Conservation (phyloP, 495 filamentous ascomycete species). For the Massariosphaeria phaeospora region DNA sequence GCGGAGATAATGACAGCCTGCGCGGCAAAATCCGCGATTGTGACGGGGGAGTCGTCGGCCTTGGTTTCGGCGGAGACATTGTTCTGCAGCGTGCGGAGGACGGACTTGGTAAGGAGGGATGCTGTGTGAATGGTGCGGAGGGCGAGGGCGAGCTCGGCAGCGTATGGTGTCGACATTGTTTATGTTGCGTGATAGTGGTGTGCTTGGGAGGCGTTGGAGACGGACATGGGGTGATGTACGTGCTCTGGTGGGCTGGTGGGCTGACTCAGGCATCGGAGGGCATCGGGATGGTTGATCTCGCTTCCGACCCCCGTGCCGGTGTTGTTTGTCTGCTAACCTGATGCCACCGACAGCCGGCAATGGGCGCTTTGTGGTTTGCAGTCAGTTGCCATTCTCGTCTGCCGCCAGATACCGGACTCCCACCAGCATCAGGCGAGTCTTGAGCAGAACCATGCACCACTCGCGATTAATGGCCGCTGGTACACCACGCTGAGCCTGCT, state of each 20-base stretch:
- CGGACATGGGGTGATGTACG: not conserved
- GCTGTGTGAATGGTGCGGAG: slow-evolving; percentile 27
- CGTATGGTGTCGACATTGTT: slow-evolving; percentile 13
- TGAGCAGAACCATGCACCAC: slow-evolving; percentile 1
- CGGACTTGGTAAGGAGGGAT: slow-evolving; percentile 25
- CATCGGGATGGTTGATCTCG: too few species aligned
- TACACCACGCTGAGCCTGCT: slow-evolving; percentile 15
- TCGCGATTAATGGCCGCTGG: slow-evolving; percentile 14
- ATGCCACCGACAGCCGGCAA: too few species aligned
- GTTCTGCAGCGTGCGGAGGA: slow-evolving; percentile 25
- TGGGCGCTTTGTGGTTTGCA: too few species aligned
- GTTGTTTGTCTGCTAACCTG: too few species aligned
- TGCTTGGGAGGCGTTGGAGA: not conserved
- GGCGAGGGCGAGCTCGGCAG: slow-evolving; percentile 25
- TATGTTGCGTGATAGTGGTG: slow-evolving; percentile 7
- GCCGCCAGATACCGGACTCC: not conserved
- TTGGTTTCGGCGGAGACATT: slow-evolving; percentile 21
- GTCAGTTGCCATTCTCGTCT: too few species aligned
- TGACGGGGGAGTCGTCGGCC: slow-evolving; percentile 31
- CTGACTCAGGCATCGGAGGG: not conserved
- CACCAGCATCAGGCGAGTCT: not conserved
- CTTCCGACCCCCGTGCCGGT: too few species aligned
- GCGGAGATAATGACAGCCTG: slow-evolving; percentile 32
- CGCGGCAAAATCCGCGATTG: slow-evolving; percentile 34
- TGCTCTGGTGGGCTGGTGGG: not conserved